phyloP scores from a whole-genome alignment of 345 rosid genomes.

The Ceriops zippeliana region DNA sequence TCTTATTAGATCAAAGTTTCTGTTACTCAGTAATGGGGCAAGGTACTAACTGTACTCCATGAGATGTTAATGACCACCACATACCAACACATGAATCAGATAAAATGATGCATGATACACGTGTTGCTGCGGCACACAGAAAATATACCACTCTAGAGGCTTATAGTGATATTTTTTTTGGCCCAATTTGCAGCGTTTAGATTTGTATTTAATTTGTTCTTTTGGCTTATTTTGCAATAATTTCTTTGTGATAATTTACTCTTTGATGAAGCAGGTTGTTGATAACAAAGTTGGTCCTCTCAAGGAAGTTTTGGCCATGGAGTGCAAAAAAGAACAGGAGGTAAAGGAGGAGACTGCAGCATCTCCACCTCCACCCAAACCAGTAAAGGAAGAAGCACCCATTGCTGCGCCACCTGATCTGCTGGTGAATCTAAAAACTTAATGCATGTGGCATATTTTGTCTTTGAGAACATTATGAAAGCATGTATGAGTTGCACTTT shows the following conservation, averaged over 20 bases:
- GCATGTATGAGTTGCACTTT: slow-evolving; percentile 1
- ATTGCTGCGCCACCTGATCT: slow-evolving; percentile 70
- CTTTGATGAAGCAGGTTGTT: slow-evolving; percentile 23
- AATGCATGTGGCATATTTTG: not conserved
- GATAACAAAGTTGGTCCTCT: slow-evolving; percentile 57
- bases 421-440: slow-evolving; percentile 44
- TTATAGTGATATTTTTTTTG: not conserved
- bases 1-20: not conserved
- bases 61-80: not conserved
- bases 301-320: slow-evolving; percentile 77
- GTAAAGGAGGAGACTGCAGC: slow-evolving; percentile 47
- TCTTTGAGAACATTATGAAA: slow-evolving; percentile 1
- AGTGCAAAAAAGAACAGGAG: slow-evolving; percentile 51
- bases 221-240: not conserved
- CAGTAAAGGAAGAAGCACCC: slow-evolving; percentile 58
- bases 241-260: slow-evolving; percentile 2
- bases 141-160: not conserved
- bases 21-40: not conserved
- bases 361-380: slow-evolving; percentile 57
- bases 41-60: not conserved
- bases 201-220: not conserved
- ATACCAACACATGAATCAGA: not conserved
- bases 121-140: not conserved
- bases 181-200: not conserved
- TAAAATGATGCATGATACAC: not conserved